Conservation (phyloP, 164 flowering plant species). For the Annona cherimola region DNA sequence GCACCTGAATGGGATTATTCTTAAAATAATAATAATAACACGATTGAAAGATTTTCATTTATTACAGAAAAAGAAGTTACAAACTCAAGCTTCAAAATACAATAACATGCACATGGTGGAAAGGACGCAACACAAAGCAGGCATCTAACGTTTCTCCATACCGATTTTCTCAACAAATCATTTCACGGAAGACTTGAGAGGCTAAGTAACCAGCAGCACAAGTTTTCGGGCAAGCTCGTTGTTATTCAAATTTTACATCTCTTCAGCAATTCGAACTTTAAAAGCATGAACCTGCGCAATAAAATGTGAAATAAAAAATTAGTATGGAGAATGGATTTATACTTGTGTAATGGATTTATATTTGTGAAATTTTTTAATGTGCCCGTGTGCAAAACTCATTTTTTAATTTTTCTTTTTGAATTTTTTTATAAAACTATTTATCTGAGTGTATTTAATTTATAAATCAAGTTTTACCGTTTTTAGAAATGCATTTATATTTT, state of each 20-base stretch:
- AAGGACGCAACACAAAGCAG: not conserved
- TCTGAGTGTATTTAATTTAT: too few species aligned
- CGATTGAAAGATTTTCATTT: not conserved
- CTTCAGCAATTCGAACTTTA: not conserved
- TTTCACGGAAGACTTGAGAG: not conserved
- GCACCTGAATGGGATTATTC: too few species aligned
- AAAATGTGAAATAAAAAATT: too few species aligned
- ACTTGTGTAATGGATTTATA: too few species aligned
- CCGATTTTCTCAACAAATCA: not conserved
- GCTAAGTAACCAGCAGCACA: not conserved
- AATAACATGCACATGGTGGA: not conserved
- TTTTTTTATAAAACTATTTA: too few species aligned
- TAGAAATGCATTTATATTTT: too few species aligned
- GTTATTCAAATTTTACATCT: not conserved
- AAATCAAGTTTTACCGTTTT: too few species aligned
- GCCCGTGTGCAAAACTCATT: too few species aligned
- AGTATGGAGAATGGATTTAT: too few species aligned
- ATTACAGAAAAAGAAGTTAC: not conserved
- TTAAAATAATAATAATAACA: not conserved
- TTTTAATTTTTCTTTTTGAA: too few species aligned
- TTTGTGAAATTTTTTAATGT: too few species aligned
- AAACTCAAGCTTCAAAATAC: not conserved
- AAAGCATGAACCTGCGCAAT: not conserved
- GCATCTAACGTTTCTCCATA: not conserved
- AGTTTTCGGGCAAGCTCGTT: not conserved